Conservation (phyloP, 2,329 filamentous ascomycete genomes). For the Ophiostoma himal-ulmi region DNA sequence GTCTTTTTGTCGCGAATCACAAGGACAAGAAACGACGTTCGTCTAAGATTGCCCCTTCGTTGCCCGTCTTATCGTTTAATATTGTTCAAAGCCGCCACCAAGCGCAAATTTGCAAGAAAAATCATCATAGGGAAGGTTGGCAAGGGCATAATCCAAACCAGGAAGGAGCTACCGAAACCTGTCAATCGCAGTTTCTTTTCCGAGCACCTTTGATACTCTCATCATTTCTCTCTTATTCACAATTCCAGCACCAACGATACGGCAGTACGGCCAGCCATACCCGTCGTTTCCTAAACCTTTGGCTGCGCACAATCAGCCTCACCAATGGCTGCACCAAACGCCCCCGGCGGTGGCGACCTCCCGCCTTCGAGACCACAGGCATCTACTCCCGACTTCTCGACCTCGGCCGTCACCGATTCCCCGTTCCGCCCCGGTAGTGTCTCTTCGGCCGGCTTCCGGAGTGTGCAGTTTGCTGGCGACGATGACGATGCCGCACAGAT, state of each 20-base stretch:
- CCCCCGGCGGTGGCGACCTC: not conserved
- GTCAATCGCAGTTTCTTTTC: not conserved
- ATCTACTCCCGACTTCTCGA: slow-evolving; percentile 8
- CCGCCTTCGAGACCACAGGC: not conserved
- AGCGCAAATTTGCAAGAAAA: not conserved
- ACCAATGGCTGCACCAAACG: slow-evolving; percentile 8
- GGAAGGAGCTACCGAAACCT: slow-evolving; percentile 1
- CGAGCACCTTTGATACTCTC: not conserved
- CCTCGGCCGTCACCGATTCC: slow-evolving; percentile 19
- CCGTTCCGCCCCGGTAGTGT: slow-evolving; percentile 20
- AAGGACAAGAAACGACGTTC: not conserved
- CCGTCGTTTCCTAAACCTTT: not conserved
- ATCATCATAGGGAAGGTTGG: not conserved
- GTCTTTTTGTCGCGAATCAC: not conserved
- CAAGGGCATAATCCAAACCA: not conserved
- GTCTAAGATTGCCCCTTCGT: not conserved
- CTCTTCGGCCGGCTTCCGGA: slow-evolving; percentile 22
- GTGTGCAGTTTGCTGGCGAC: slow-evolving; percentile 21
- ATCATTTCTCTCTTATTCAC: not conserved
- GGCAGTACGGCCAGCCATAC: not conserved
- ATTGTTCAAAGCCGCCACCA: not conserved
- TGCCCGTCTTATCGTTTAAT: not conserved
- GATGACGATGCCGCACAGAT: slow-evolving; percentile 17
- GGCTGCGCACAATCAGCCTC: not conserved
- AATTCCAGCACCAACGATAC: not conserved